These are phyloP conservation scores for Sphagnurus paluster DNA, from an alignment of 1,284 basidiomycete genomes.

Conservation along the genomic window DNA sequence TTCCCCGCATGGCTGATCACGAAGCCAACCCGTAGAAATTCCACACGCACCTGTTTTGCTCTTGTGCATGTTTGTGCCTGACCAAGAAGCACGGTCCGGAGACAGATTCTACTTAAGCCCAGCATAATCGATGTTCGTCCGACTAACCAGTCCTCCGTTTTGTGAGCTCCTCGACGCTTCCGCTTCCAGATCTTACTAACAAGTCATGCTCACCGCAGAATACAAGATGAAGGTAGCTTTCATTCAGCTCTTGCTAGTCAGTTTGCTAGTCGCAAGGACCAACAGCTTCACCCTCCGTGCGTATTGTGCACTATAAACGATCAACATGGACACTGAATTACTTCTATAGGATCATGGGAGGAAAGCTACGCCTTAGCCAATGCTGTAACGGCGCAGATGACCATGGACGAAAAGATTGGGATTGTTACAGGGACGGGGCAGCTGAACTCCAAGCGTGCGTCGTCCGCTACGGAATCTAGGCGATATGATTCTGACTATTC, in stretches of 20 bases:
- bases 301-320: neutral
- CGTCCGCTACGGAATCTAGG: neutral
- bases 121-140: neutral
- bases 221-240: neutral
- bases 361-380: slow-evolving; percentile 41
- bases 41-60: neutral
- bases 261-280: neutral
- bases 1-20: neutral
- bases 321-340: neutral
- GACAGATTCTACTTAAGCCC: neutral
- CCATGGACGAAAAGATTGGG: slow-evolving; percentile 49
- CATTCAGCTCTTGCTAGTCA: neutral
- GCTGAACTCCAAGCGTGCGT: slow-evolving; percentile 37
- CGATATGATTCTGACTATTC: neutral
- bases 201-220: too few relatives aligned
- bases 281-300: slow-evolving; percentile 14
- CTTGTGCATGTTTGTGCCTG: neutral
- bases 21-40: neutral
- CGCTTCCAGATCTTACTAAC: too few relatives aligned
- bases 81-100: neutral
- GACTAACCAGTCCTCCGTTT: neutral
- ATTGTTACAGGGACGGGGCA: slow-evolving; percentile 50
- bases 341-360: slow-evolving; percentile 40
- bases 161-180: too few relatives aligned
- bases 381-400: slow-evolving; percentile 36